Evolutionary conservation across 441 rosid genomes (phyloP).

Genomic region (Adansonia rubrostipa): DNA sequence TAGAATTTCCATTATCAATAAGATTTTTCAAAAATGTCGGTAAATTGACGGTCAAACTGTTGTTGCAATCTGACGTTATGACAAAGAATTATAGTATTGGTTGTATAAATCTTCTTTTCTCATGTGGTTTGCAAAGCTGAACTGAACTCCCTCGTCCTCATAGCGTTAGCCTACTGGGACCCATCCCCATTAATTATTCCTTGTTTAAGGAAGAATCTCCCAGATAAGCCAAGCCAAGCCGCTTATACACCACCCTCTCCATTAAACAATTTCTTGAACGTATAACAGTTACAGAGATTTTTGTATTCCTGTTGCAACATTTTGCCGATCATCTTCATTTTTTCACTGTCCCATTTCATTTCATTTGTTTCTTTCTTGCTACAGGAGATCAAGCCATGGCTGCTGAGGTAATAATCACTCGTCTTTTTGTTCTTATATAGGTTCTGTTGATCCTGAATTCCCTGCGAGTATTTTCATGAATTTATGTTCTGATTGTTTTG

Average conservation of each 20-base stretch:
- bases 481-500: not conserved
- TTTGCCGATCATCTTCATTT: not conserved
- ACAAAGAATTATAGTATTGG: not conserved
- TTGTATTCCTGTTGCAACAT: not conserved
- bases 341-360: not conserved
- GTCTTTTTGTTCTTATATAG: not conserved
- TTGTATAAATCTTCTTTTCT: not conserved
- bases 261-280: constrained; percentile 9
- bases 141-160: not conserved
- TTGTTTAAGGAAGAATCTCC: constrained; percentile 31
- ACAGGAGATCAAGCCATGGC: constrained; percentile 35
- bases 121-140: constrained; percentile 28
- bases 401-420: constrained; percentile 35
- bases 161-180: constrained; percentile 31
- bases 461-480: not conserved
- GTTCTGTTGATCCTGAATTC: not conserved
- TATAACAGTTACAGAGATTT: not conserved
- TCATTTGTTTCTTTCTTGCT: constrained; percentile 8
- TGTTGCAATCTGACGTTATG: constrained; percentile 19
- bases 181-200: constrained; percentile 28
- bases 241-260: constrained; percentile 21
- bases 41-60: not conserved
- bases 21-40: not conserved
- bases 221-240: not conserved
- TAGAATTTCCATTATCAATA: not conserved